Evolutionary conservation across 495 filamentous ascomycete species (phyloP).

Genomic region (Aspergillus affinis): DNA sequence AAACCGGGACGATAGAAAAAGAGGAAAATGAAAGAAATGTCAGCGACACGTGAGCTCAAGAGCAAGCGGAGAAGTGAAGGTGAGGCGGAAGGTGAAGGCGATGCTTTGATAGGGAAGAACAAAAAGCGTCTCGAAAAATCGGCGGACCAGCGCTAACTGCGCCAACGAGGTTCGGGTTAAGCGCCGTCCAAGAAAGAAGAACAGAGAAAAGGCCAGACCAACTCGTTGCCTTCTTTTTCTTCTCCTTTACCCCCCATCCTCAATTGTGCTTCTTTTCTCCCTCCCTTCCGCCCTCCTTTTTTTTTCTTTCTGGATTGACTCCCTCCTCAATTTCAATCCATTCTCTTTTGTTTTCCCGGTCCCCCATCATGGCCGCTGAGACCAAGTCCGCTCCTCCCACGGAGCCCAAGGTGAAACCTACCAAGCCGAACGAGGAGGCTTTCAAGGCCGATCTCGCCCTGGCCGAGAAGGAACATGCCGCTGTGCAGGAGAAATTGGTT

Average conservation of each 20-base stretch:
- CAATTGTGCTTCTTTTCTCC: constrained; percentile 6
- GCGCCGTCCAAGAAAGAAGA: constrained; percentile 21
- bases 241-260: constrained; percentile 14
- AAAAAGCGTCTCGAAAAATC: constrained; percentile 18
- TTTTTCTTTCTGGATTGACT: constrained; percentile 14
- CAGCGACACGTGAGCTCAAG: constrained; percentile 11
- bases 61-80: constrained; percentile 1
- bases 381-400: constrained; percentile 40
- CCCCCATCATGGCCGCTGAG: constrained; percentile 37
- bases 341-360: constrained; percentile 11
- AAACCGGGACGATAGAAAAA: neutral
- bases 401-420: constrained; percentile 48
- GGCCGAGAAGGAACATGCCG: constrained; percentile 80
- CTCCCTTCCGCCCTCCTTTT: constrained; percentile 10
- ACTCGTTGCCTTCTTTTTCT: constrained; percentile 15
- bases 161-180: constrained; percentile 21
- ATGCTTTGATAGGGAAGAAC: neutral
- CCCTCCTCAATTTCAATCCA: constrained; percentile 9
- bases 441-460: constrained; percentile 66
- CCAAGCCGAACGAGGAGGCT: constrained; percentile 55
- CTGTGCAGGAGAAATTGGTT: constrained; percentile 74
- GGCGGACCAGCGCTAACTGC: constrained; percentile 29
- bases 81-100: neutral
- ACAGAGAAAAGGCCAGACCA: constrained; percentile 21
- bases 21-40: constrained; percentile 2